Evolutionary conservation across 352 stramenopile species (phyloP).

Genomic region (Phytophthora sp.): DNA sequence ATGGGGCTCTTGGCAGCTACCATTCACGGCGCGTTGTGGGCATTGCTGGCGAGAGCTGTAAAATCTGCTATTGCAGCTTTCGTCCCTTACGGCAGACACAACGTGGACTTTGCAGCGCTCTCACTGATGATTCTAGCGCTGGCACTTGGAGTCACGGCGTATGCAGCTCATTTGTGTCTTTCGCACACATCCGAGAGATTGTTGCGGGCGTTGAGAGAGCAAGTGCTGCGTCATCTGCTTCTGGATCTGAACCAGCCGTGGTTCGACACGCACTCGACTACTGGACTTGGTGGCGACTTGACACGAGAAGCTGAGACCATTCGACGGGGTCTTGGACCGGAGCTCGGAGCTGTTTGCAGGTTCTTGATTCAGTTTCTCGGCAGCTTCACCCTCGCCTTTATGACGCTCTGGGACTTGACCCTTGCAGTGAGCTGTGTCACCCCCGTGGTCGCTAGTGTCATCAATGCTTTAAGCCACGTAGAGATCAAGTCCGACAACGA

Average conservation of each 20-base stretch:
- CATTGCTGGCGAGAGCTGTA: slow-evolving; percentile 3
- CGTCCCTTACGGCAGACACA: slow-evolving; percentile 10
- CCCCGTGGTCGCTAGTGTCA: slow-evolving; percentile 8
- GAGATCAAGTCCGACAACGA: slow-evolving; percentile 4
- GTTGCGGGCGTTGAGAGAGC: slow-evolving; percentile 19
- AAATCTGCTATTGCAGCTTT: slow-evolving; percentile 13
- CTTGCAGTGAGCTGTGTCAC: slow-evolving; percentile 16
- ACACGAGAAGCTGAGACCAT: slow-evolving; percentile 24
- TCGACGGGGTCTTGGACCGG: slow-evolving; percentile 22
- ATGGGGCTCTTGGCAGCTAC: slow-evolving; percentile 23
- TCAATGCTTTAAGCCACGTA: neutral
- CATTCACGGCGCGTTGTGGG: slow-evolving; percentile 27
- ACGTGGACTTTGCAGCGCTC: slow-evolving; percentile 20
- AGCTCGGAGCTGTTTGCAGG: slow-evolving; percentile 17
- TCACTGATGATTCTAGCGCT: slow-evolving; percentile 24
- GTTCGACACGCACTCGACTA: slow-evolving; percentile 19
- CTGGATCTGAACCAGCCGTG: slow-evolving; percentile 23
- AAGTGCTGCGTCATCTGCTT: slow-evolving; percentile 27
- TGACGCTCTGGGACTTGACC: slow-evolving; percentile 30
- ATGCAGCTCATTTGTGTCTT: slow-evolving; percentile 30
- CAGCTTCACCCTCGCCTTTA: slow-evolving; percentile 17
- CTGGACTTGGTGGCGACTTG: slow-evolving; percentile 3
- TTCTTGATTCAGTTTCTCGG: slow-evolving; percentile 25
- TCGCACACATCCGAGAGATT: slow-evolving; percentile 24
- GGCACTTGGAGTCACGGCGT: slow-evolving; percentile 21